Evolutionary conservation across 2,329 filamentous ascomycete genomes (phyloP), one percentile per base, ranked within the genome.

Genomic region (Thermothelomyces thermophilus): DNA sequence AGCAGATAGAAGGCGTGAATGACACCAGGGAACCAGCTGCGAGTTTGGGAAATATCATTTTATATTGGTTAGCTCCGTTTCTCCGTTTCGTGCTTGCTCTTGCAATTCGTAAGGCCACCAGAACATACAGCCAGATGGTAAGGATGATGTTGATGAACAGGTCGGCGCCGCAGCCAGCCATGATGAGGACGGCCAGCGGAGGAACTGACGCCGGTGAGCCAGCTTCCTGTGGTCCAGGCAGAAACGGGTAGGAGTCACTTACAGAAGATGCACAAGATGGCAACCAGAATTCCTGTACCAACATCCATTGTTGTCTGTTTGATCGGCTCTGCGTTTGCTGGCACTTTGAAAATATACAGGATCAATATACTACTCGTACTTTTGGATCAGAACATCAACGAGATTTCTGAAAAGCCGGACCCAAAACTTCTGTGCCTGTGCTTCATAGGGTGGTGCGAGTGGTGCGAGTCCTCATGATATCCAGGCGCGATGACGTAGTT

Each of bases 1-100:
- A 90, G 82, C 54, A 89, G 58, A 65, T 90, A 93, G 66, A 90
- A 90, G 37, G 86, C 86, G 64, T 90, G 83, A 36, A 91, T 78
- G 58, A 89, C 83, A 7, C 87, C 88, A 0, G 87, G 87, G 44
- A 93, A 68, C 65, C 84, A 87, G n/a, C 80, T 81, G 52, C 26
- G 17, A 14, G 14, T 10, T 6, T 6, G 5, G 5, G 30, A 17
- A n/a, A n/a, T n/a, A n/a, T n/a, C n/a, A n/a, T n/a, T n/a, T 30
- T 11, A 3, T 30, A 3, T 33, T 34, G 26, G 24, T 41, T 22
- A 34, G 41, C 22, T 34, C 16, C 33, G 5, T n/a, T 35, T n/a
- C 13, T n/a, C 33, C 6, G 6, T 11, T n/a, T n/a, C 33, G 33
- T n/a, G n/a, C n/a, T n/a, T 14, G 33, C 16, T 6, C 6, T 35